Percentiles rank a stretch among this genome's conserved stretches.
These are phyloP conservation scores for Botrytis hyacinthi DNA, from an alignment of 2,329 filamentous ascomycete genomes.

Conservation along the genomic window DNA sequence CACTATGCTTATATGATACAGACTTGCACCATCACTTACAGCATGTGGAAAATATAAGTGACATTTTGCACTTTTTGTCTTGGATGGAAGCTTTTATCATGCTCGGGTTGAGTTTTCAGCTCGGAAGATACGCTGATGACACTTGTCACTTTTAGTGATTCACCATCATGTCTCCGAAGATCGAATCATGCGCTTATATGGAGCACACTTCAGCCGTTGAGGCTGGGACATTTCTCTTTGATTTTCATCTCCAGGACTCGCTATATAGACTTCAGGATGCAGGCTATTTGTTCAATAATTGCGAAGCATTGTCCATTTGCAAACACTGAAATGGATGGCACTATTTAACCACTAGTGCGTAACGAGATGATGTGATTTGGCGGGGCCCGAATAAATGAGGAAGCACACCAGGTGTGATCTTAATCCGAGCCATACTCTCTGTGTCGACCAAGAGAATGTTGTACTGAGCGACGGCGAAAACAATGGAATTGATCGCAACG, in stretches of 20 bases:
- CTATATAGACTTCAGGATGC: neutral
- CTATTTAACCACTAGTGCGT: neutral
- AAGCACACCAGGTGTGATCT: neutral
- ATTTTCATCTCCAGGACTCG: rapidly evolving
- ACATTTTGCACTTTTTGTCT: neutral
- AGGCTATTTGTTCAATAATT: neutral
- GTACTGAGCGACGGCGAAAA: neutral
- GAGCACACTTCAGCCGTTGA: neutral
- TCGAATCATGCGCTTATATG: neutral
- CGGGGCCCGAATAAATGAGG: neutral
- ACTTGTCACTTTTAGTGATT: neutral
- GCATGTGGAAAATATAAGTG: neutral
- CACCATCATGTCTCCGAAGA: neutral
- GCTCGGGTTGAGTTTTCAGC: neutral
- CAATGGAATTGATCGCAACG: neutral
- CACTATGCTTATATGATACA: neutral
- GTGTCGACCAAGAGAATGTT: rapidly evolving
- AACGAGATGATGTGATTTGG: neutral
- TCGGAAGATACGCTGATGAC: neutral
- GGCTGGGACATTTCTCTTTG: no score
- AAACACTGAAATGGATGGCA: neutral
- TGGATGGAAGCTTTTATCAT: neutral
- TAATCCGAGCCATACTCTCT: rapidly evolving
- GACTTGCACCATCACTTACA: neutral
- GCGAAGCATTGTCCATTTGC: neutral